Conservation (phyloP, 768 basidiomycete genomes). For the Chalciporus piperatus region DNA sequence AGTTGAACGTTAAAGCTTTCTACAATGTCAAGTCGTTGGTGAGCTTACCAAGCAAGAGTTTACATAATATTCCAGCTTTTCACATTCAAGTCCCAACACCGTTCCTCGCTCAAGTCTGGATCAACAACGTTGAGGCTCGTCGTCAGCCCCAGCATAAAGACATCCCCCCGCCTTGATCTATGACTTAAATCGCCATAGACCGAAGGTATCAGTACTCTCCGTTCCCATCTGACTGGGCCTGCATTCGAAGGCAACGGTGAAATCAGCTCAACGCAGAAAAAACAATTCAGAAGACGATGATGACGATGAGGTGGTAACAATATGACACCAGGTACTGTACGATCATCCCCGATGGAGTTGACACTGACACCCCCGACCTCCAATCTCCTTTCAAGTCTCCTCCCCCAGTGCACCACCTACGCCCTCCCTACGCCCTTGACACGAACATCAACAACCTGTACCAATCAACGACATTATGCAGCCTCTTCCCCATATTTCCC, state of each 20-base stretch:
- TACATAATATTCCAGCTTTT: too few relatives aligned
- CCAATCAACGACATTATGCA: conserved; percentile 45
- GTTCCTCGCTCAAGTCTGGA: too few relatives aligned
- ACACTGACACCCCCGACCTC: conserved; percentile 30
- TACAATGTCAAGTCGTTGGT: too few relatives aligned
- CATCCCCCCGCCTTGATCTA: too few relatives aligned
- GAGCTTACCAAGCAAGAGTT: too few relatives aligned
- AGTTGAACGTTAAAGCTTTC: too few relatives aligned
- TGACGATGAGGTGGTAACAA: conserved; percentile 21
- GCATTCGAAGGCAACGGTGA: conserved; percentile 78
- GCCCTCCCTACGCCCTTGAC: too few relatives aligned
- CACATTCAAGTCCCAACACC: too few relatives aligned
- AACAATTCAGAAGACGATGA: conserved; percentile 29
- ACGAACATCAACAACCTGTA: conserved; percentile 33
- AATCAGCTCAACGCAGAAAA: conserved; percentile 53
- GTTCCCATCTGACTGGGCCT: conserved; percentile 53
- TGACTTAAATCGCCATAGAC: conserved; percentile 48
- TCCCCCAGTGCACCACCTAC: conserved; percentile 41
- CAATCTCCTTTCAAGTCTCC: conserved; percentile 51
- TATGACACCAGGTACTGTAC: conserved; percentile 23
- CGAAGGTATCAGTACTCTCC: conserved; percentile 81
- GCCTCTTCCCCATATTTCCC: conserved; percentile 43
- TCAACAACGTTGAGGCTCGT: too few relatives aligned
- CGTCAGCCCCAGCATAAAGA: too few relatives aligned
- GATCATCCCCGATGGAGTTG: conserved; percentile 17